phyloP scores from a whole-genome alignment of 768 basidiomycete species.

The Lanmaoa rubissima region DNA sequence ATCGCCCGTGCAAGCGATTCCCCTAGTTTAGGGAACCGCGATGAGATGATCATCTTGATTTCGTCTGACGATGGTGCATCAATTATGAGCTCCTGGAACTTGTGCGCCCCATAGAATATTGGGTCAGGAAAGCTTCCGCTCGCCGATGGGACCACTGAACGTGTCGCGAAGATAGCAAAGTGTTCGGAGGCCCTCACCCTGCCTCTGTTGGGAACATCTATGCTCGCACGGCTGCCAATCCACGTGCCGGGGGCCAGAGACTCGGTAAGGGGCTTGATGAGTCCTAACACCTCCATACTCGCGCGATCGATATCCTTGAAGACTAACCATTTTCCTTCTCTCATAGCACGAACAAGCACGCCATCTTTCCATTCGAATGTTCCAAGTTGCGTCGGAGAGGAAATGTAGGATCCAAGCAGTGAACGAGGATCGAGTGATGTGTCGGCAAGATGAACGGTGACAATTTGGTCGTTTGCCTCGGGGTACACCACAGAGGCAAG shows the following conservation, averaged over 20 bases:
- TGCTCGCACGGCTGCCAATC: constrained; percentile 66
- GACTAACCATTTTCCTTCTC: constrained; percentile 89
- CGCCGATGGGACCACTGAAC: constrained; percentile 56
- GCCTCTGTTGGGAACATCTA: constrained; percentile 76
- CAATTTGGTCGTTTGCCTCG: constrained; percentile 58
- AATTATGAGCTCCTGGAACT: constrained; percentile 72
- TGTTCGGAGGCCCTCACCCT: constrained; percentile 70
- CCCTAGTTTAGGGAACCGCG: constrained; percentile 63
- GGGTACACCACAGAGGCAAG: constrained; percentile 70
- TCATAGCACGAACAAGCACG: constrained; percentile 83
- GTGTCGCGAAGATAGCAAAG: constrained; percentile 88
- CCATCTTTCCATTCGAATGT: constrained; percentile 97
- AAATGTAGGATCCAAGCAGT: constrained; percentile 89
- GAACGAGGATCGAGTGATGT: constrained; percentile 94
- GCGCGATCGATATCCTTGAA: constrained; percentile 92
- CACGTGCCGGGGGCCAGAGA: constrained; percentile 65
- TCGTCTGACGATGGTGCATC: constrained; percentile 63
- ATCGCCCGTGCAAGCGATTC: constrained; percentile 47
- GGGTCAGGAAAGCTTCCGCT: constrained; percentile 52
- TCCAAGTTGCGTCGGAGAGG: constrained; percentile 79
- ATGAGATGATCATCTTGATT: constrained; percentile 63
- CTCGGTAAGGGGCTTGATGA: constrained; percentile 82
- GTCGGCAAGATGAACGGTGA: constrained; percentile 89
- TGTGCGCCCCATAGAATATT: constrained; percentile 82
- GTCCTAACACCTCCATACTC: constrained; percentile 84